These are phyloP conservation scores for Buddleja alternifolia DNA, from an alignment of 257 asterid genomes.

Conservation along the genomic window DNA sequence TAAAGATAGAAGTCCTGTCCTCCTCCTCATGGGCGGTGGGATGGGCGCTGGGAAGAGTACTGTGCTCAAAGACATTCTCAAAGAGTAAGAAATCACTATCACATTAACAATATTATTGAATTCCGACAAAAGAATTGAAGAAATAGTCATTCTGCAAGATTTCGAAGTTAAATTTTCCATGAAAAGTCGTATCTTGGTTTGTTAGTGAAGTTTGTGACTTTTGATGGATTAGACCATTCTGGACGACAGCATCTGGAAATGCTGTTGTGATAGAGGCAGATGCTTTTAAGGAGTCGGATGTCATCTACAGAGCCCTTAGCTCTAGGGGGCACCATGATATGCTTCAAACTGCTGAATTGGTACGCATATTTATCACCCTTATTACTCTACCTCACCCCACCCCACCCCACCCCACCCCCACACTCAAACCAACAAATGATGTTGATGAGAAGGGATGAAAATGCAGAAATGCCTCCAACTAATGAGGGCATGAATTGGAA, in stretches of 20 bases:
- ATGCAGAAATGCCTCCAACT: background rate
- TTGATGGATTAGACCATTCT: conserved; percentile 68
- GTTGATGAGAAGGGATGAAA: background rate
- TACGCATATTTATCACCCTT: conserved; percentile 24
- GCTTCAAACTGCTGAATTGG: conserved; percentile 96
- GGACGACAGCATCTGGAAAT: conserved; percentile 86
- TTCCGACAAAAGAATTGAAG: background rate
- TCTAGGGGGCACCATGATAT: conserved; percentile 92
- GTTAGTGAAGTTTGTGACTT: background rate
- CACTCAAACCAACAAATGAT: too few relatives aligned
- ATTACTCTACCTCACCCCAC: background rate
- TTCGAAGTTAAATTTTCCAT: background rate
- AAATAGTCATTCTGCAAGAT: background rate
- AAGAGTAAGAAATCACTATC: conserved; percentile 63
- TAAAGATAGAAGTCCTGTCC: conserved; percentile 86
- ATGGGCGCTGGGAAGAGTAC: conserved; percentile 98
- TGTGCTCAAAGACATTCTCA: conserved; percentile 89
- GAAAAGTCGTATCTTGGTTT: background rate
- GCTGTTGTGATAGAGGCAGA: conserved; percentile 95
- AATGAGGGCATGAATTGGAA: background rate
- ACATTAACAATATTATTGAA: background rate
- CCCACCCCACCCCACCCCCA: background rate
- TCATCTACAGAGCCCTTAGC: conserved; percentile 91
- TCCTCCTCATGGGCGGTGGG: conserved; percentile 98
- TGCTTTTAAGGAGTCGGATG: conserved; percentile 94